Evolutionary conservation across 371 early-diverging fungal species (phyloP).

Genomic region (Rhizopus delemar): DNA sequence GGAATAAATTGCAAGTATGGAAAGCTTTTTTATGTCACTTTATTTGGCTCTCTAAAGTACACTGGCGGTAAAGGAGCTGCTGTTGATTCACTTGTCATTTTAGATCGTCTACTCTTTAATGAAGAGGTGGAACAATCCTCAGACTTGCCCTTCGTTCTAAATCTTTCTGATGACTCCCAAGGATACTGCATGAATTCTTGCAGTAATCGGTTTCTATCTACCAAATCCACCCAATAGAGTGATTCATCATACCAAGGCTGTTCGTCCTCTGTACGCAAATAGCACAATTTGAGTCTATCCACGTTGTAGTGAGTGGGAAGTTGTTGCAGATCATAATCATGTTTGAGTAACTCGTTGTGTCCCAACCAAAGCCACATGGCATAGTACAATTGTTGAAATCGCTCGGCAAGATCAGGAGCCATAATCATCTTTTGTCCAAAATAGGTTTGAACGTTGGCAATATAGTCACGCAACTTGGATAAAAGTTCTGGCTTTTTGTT

Average conservation of each 20-base stretch:
- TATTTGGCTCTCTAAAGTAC: slow-evolving; percentile 6
- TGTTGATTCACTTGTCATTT: slow-evolving; percentile 14
- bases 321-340: slow-evolving; percentile 28
- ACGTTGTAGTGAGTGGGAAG: slow-evolving; percentile 49
- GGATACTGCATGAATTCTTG: slow-evolving; percentile 27
- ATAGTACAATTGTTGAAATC: slow-evolving; percentile 52
- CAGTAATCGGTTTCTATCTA: slow-evolving; percentile 24
- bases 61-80: slow-evolving; percentile 16
- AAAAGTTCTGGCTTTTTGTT: slow-evolving; percentile 47
- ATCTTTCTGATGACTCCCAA: slow-evolving; percentile 42
- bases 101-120: not conserved
- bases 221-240: slow-evolving; percentile 50
- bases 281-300: slow-evolving; percentile 34
- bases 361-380: slow-evolving; percentile 69
- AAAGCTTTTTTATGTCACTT: not conserved
- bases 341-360: slow-evolving; percentile 40
- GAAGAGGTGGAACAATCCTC: not conserved
- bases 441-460: slow-evolving; percentile 46
- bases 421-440: slow-evolving; percentile 39
- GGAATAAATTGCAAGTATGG: too few species aligned
- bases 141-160: slow-evolving; percentile 12
- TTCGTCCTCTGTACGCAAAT: slow-evolving; percentile 20
- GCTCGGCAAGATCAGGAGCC: slow-evolving; percentile 17
- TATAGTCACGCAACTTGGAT: slow-evolving; percentile 48
- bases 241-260: slow-evolving; percentile 27